A percentile compares a stretch with the other conserved stretches of the same genome.
phyloP scores from a whole-genome alignment of 306 rosid species.

The Vigna hirtella region DNA sequence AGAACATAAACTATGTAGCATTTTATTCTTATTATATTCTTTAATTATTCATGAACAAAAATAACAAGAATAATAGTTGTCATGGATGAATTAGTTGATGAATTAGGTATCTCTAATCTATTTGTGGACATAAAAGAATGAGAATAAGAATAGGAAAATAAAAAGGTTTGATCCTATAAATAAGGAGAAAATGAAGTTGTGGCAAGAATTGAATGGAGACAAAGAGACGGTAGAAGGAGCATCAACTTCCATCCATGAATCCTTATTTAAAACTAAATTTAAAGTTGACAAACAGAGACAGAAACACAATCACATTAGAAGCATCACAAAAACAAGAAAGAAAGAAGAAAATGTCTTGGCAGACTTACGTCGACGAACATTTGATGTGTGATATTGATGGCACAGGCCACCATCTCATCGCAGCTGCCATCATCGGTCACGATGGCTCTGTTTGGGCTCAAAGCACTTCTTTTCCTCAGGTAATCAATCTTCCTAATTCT shows the following conservation, averaged over 20 bases:
- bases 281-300: slow-evolving; percentile 11
- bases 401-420: slow-evolving; percentile 76
- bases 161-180: slow-evolving; percentile 40
- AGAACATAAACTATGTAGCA: neutral
- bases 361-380: slow-evolving; percentile 91
- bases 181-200: slow-evolving; percentile 49
- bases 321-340: slow-evolving; percentile 2
- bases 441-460: slow-evolving; percentile 97
- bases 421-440: slow-evolving; percentile 81
- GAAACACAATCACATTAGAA: neutral
- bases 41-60: too few relatives aligned
- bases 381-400: slow-evolving; percentile 98
- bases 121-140: slow-evolving; percentile 37
- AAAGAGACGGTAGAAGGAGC: slow-evolving; percentile 50
- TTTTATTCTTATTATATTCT: neutral
- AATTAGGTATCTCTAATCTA: slow-evolving; percentile 16
- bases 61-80: neutral
- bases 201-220: slow-evolving; percentile 42
- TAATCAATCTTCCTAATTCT: slow-evolving; percentile 6
- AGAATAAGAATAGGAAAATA: slow-evolving; percentile 38
- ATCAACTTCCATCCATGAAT: slow-evolving; percentile 20
- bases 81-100: neutral
- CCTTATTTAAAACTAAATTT: slow-evolving; percentile 41
- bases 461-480: slow-evolving; percentile 88
- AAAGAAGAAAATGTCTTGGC: slow-evolving; percentile 82